Conservation (phyloP, 2,329 filamentous ascomycete species). For the Nigrospora oryzae region DNA sequence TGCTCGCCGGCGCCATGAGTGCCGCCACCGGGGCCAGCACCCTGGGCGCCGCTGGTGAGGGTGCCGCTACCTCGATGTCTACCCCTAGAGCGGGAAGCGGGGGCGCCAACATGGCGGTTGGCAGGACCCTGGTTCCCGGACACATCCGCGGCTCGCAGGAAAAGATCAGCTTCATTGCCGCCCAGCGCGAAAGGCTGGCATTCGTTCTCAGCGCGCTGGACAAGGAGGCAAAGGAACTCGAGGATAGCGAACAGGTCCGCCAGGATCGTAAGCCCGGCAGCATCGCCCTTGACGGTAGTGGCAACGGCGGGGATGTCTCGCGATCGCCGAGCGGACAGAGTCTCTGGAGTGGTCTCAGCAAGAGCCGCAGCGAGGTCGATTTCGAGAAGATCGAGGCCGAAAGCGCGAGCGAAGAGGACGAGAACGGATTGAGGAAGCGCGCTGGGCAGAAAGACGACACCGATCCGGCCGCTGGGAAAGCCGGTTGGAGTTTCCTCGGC, state of each 20-base stretch:
- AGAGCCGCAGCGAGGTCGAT: slow-evolving; percentile 78
- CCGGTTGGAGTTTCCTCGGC: slow-evolving; percentile 16
- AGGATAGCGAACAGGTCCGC: slow-evolving; percentile 24
- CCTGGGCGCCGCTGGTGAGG: slow-evolving; percentile 18
- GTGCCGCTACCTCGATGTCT: slow-evolving; percentile 22
- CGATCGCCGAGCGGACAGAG: slow-evolving; percentile 39
- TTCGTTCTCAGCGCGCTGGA: slow-evolving; percentile 72
- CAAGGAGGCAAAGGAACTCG: slow-evolving; percentile 61
- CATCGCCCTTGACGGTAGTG: slow-evolving; percentile 17
- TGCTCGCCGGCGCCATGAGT: slow-evolving; percentile 68
- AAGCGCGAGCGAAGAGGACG: slow-evolving; percentile 48
- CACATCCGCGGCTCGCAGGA: slow-evolving; percentile 54
- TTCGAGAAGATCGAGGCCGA: slow-evolving; percentile 85
- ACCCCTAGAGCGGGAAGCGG: slow-evolving; percentile 10
- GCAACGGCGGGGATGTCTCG: slow-evolving; percentile 20
- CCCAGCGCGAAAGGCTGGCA: slow-evolving; percentile 70
- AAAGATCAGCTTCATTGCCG: slow-evolving; percentile 67
- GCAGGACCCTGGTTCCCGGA: slow-evolving; percentile 61
- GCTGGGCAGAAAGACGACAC: slow-evolving; percentile 12
- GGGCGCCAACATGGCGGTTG: slow-evolving; percentile 38
- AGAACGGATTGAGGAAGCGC: slow-evolving; percentile 19
- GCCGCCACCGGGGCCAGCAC: slow-evolving; percentile 42
- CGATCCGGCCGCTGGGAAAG: slow-evolving; percentile 5
- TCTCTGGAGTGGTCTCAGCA: slow-evolving; percentile 52
- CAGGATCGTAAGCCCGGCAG: slow-evolving; percentile 9